Evolutionary conservation across 352 stramenopile species (phyloP).

Genomic region (Thraustotheca clavata): DNA sequence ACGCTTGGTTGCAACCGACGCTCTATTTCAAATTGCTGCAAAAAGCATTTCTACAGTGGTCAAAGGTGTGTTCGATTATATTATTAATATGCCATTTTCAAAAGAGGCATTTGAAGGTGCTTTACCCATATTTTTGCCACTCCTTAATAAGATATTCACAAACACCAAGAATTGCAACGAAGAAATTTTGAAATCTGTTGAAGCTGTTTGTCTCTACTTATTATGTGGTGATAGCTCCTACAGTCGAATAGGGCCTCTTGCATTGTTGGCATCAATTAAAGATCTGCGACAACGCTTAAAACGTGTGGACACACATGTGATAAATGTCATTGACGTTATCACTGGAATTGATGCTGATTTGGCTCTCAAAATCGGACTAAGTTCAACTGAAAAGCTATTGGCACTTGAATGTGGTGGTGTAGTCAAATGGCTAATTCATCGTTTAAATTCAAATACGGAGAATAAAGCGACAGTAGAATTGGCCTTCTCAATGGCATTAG

Average conservation of each 20-base stretch:
- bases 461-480: conserved; percentile 14
- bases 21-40: conserved; percentile 32
- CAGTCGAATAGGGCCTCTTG: conserved; percentile 27
- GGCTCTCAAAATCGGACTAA: neutral
- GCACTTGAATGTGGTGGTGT: conserved; percentile 8
- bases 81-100: conserved; percentile 35
- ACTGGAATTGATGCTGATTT: conserved; percentile 17
- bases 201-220: conserved; percentile 48
- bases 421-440: conserved; percentile 5
- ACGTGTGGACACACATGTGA: neutral
- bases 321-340: conserved; percentile 22
- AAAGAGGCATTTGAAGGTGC: neutral
- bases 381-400: neutral
- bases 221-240: conserved; percentile 36
- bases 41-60: conserved; percentile 27
- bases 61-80: conserved; percentile 47
- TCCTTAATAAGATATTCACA: neutral
- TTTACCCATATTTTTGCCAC: neutral
- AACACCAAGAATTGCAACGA: conserved; percentile 8
- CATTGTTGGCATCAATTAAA: conserved; percentile 30
- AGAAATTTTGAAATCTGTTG: conserved; percentile 53
- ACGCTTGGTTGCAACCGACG: conserved; percentile 30
- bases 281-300: conserved; percentile 14
- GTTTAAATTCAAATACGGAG: conserved; percentile 15
- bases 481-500: conserved; percentile 47